Evolutionary conservation across 768 basidiomycete genomes (phyloP), one percentile per base, ranked within the genome.

Genomic region (Rhodosporidiobolus odoratus): DNA sequence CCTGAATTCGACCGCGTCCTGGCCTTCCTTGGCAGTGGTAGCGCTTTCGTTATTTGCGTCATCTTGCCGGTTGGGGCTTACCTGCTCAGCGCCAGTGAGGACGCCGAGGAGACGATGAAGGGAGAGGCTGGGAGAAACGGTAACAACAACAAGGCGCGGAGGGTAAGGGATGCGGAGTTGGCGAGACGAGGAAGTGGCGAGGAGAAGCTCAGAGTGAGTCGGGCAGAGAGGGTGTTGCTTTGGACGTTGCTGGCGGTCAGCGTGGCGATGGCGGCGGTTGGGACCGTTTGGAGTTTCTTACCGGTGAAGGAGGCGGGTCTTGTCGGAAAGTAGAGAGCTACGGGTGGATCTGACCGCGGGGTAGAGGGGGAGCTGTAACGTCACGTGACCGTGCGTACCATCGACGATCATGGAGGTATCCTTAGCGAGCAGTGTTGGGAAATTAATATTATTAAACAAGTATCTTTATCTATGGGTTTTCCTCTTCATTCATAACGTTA

Each of bases 21-120:
- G 48, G 68, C 91, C 2, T 90, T 96, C 79, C 82, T 97, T 62
- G 94, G 94, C 4, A 88, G 90, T n/a, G 91, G 92, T 79, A 87
- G 88, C 43, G 89, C 91, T 0, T 86, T 86, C 71, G 81, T 87
- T 76, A 83, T 91, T 32, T 89, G 89, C 71, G 84, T 90, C 32
- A 86, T 91, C 68, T 86, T 88, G 16, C 93, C 92, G 8, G 82
- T 94, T 47, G 81, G 85, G 34, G 89, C 88, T 8, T 89, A 89
- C 77, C 81, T 88, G 23, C 83, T 82, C 58, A 53, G 47, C 43
- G 32, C 37, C 48, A 61, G 45, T 12, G 27, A 41, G 17, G 58
- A 50, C 3, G 68, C 30, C 47, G 38, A 32, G 23, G 58, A 17
- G 34, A 6, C 1, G 43, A 25, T 21, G 57, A 30, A 53, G 57